These are phyloP conservation scores for Apiotrichum sp. DNA, from an alignment of 1,284 basidiomycete genomes.

Conservation along the genomic window DNA sequence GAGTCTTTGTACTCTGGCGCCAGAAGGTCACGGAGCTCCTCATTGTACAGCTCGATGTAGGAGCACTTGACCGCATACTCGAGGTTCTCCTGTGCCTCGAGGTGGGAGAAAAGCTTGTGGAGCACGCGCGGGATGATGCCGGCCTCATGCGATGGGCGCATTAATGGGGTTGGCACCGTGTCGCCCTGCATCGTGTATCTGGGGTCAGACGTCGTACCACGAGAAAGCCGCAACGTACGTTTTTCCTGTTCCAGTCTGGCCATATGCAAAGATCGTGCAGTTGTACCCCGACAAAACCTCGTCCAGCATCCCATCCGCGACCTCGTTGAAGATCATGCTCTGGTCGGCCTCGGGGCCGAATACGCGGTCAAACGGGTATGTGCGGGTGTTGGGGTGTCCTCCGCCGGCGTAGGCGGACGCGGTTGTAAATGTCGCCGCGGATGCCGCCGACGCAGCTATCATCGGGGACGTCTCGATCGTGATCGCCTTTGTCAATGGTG, in stretches of 20 bases:
- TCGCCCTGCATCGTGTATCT: slow-evolving; percentile 96
- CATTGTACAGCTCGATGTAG: slow-evolving; percentile 97
- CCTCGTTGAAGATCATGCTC: slow-evolving; percentile 86
- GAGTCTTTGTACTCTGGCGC: slow-evolving; percentile 64
- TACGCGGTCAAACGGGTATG: slow-evolving; percentile 86
- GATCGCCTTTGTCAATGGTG: slow-evolving; percentile 65
- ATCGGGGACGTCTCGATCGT: slow-evolving; percentile 62
- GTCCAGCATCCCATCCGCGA: slow-evolving; percentile 85
- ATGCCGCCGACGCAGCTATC: slow-evolving; percentile 14
- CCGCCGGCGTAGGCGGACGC: slow-evolving; percentile 54
- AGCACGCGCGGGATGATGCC: slow-evolving; percentile 97
- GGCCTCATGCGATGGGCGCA: slow-evolving; percentile 80
- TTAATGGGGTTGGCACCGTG: slow-evolving; percentile 64
- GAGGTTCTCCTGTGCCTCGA: slow-evolving; percentile 61
- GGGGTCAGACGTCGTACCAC: slow-evolving; percentile 14
- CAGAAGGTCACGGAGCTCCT: slow-evolving; percentile 92
- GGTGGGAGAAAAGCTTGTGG: slow-evolving; percentile 82
- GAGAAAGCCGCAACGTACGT: slow-evolving; percentile 59
- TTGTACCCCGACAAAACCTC: slow-evolving; percentile 95
- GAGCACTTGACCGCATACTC: slow-evolving; percentile 94
- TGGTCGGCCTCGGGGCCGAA: slow-evolving; percentile 98
- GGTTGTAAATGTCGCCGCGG: slow-evolving; percentile 21
- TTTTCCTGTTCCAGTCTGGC: slow-evolving; percentile 98
- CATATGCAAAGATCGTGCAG: slow-evolving; percentile 97
- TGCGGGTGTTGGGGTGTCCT: slow-evolving; percentile 54